Evolutionary conservation across 768 basidiomycete species (phyloP).

Genomic region (Suillus sp.): DNA sequence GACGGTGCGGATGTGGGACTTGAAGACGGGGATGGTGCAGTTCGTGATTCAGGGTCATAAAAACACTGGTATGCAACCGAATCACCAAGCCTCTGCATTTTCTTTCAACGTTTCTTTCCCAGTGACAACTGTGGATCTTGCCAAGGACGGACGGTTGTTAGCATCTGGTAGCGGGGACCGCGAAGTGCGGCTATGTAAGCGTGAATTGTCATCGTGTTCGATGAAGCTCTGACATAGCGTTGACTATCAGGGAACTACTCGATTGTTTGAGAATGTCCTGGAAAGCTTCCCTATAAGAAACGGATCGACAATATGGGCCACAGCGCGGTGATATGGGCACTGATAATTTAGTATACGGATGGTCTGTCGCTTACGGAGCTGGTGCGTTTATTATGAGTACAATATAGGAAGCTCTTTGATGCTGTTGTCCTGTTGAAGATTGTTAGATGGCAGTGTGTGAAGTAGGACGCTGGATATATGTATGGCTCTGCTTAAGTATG

Average conservation of each 20-base stretch:
- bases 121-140: conserved; percentile 49
- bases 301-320: not conserved
- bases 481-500: not conserved
- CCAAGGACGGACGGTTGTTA: conserved; percentile 58
- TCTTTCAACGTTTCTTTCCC: not conserved
- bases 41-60: conserved; percentile 85
- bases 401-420: not conserved
- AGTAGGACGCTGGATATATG: not conserved
- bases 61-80: conserved; percentile 55
- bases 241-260: conserved; percentile 1
- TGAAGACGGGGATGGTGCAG: conserved; percentile 76
- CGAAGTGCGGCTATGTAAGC: conserved; percentile 69
- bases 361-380: not conserved
- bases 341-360: not conserved
- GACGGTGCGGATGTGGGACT: conserved; percentile 93
- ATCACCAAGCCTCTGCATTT: conserved; percentile 9
- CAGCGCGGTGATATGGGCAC: not conserved
- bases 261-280: not conserved
- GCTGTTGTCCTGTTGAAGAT: not conserved
- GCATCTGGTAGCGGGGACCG: conserved; percentile 76
- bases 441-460: not conserved
- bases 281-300: not conserved
- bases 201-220: not conserved
- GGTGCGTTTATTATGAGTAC: not conserved
- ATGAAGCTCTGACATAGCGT: not conserved